A percentile compares a stretch with the other conserved stretches of the same genome.
Conservation (phyloP, 345 rosid genomes). For the Lepidium sativum region DNA sequence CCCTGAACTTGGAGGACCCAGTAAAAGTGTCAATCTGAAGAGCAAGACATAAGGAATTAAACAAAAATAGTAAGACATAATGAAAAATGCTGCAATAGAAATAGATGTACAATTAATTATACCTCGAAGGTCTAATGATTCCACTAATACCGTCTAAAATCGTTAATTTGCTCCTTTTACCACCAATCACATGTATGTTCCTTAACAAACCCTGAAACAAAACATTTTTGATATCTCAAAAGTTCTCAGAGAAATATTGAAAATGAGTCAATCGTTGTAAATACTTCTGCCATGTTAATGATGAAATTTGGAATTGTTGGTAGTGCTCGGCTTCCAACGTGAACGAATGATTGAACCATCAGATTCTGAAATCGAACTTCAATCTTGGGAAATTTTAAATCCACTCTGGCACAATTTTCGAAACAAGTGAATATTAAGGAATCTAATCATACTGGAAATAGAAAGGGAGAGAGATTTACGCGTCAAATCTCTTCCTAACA, state of each 20-base stretch:
- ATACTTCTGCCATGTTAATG: constrained; percentile 84
- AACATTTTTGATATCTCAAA: not conserved
- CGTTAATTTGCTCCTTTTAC: constrained; percentile 66
- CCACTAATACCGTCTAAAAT: constrained; percentile 72
- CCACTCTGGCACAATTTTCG: constrained; percentile 41
- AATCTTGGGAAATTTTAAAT: constrained; percentile 80
- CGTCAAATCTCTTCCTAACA: constrained; percentile 64
- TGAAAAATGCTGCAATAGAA: not conserved
- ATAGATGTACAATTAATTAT: not conserved
- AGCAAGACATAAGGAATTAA: not conserved
- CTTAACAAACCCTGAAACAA: constrained; percentile 58
- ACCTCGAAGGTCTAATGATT: constrained; percentile 93
- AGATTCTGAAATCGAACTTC: constrained; percentile 82
- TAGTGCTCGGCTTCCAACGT: constrained; percentile 88
- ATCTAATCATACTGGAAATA: too few relatives aligned
- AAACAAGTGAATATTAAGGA: too few relatives aligned
- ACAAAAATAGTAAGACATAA: not conserved
- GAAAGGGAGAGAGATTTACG: constrained; percentile 31
- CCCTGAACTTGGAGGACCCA: constrained; percentile 99
- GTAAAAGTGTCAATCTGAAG: constrained; percentile 70
- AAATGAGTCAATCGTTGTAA: not conserved
- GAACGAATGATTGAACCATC: constrained; percentile 74
- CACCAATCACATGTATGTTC: constrained; percentile 42
- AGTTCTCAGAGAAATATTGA: not conserved
- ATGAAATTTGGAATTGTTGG: constrained; percentile 95